Percentiles rank a stretch among this genome's conserved stretches.
phyloP scores from a whole-genome alignment of 164 flowering plant genomes.

The Protea cynaroides region DNA sequence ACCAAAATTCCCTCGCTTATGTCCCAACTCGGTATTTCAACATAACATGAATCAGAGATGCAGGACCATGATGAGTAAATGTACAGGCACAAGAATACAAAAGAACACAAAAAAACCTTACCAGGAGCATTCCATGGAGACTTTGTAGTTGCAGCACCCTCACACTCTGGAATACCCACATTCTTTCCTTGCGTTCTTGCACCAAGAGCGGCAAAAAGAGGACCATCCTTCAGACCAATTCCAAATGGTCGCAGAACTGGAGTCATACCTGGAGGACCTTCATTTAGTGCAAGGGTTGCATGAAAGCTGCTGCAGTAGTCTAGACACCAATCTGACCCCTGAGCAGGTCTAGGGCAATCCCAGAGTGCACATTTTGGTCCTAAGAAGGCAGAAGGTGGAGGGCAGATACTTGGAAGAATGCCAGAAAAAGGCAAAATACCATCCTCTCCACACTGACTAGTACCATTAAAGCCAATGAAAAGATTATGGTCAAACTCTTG shows the following conservation, averaged over 20 bases:
- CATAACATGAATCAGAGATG: not conserved
- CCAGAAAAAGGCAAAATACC: slow-evolving; percentile 34
- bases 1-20: not conserved
- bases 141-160: slow-evolving; percentile 96
- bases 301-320: slow-evolving; percentile 91
- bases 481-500: slow-evolving; percentile 47
- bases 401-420: slow-evolving; percentile 50
- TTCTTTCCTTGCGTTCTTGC: slow-evolving; percentile 70
- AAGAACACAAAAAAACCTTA: slow-evolving; percentile 18
- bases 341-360: slow-evolving; percentile 98
- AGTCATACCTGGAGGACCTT: slow-evolving; percentile 91
- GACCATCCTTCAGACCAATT: slow-evolving; percentile 45
- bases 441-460: slow-evolving; percentile 43
- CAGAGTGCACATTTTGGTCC: slow-evolving; percentile 99
- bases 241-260: slow-evolving; percentile 95
- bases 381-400: slow-evolving; percentile 91
- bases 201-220: no score
- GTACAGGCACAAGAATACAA: not conserved
- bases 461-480: slow-evolving; percentile 33
- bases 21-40: not conserved
- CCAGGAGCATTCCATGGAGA: slow-evolving; percentile 99
- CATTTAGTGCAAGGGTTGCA: slow-evolving; percentile 70
- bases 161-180: slow-evolving; percentile 97
- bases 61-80: not conserved
- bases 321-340: slow-evolving; percentile 67